Base-by-base conservation (phyloP, 352 stramenopile genomes). In the Halophytophthora batemanensis region DNA sequence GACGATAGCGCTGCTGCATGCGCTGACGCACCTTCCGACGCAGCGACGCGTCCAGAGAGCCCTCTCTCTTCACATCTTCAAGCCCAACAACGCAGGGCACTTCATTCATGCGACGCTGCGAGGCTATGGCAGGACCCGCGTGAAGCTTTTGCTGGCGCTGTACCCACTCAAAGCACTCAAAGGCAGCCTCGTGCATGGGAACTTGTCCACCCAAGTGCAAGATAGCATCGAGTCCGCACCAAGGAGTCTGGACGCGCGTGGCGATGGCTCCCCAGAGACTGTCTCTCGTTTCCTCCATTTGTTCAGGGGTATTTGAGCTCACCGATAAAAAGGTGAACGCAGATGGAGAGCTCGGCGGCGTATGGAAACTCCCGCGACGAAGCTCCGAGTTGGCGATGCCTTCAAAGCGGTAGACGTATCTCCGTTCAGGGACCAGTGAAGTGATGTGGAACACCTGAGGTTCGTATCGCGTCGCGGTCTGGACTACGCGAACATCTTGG, bases 401-500 rank as follows among this genome's bases (percentile, higher is more conserved):
- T 65, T 90, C 79, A 43, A 93, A 90, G 13, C 62, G 73, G 31
- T 86, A 89, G 0, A 86, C 51, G 25, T 86, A 93, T 49, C 82
- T 62, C 18, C 75, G 59, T 33, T 87, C 64, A n/a, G 76, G 75
- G 5, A 51, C 29, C 10, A 93, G 57, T 0, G 53, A 66, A 6
- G 60, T 13, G 23, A 87, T 69, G 19, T 56, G 46, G 56, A 93
- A 89, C 1, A 87, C 59, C 2, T 64, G 41, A 0, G 82, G 82
- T 7, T 53, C 48, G 21, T 78, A 55, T 3, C 61, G 50, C 15
- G 25, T 41, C 17, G 89, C 29, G 13, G 70, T 49, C 18, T 61
- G 31, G 0, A 40, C 57, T 13, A 88, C 56, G 15, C 74, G 71
- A 5, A 64, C 46, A 36, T 86, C 66, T 35, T 64, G 51, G 46